Base-by-base conservation (phyloP, 2,329 filamentous ascomycete species). In the Aspergillus niger region DNA sequence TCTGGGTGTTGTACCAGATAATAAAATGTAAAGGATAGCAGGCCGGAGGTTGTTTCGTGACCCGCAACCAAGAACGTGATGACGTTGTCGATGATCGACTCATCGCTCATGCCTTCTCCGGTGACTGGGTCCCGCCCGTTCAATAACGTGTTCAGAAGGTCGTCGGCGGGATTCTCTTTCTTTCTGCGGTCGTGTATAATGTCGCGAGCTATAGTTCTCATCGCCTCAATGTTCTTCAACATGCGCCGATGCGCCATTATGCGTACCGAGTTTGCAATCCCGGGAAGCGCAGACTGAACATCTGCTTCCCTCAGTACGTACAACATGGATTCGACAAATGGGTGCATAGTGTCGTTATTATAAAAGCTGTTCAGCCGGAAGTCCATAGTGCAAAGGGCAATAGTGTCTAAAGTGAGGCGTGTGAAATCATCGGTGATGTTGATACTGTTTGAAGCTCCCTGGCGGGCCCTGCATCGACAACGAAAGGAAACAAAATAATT, bases 361-460 rank as follows among this genome's bases (percentile, higher is more conserved):
- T 92, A 92, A 74, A 88, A 91, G 2, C 85, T 89, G 75, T 92
- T 92, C 80, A 92, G 91, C 20, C 89, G 85, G 62, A 82, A 89
- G 32, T 84, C 84, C 86, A 90, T 89, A 15, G 85, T 80, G 72
- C 88, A 89, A 26, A 92, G 81, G 1, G 87, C 88, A 5, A 92
- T 81, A 0, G 89, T 89, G 69, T 92, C 90, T 2, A 92, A 81
- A 0, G 89, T 86, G 28, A 92, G 77, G n/a, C 89, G 83, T 2
- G 89, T 91, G 63, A 90, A 90, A 71, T 91, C 88, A n/a, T 89
- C 86, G 0, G 85, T 82, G 0, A 85, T 83, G 39, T 81, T 77
- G 60, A 92, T 32, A 13, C 30, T 32, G 30, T 8, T 13, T 32
- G 30, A 32, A 32, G 3, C 4, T 32, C 30, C 30, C 11, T 32